Base-by-base conservation (phyloP, 805 yeast genomes). In the Torulaspora indica region DNA sequence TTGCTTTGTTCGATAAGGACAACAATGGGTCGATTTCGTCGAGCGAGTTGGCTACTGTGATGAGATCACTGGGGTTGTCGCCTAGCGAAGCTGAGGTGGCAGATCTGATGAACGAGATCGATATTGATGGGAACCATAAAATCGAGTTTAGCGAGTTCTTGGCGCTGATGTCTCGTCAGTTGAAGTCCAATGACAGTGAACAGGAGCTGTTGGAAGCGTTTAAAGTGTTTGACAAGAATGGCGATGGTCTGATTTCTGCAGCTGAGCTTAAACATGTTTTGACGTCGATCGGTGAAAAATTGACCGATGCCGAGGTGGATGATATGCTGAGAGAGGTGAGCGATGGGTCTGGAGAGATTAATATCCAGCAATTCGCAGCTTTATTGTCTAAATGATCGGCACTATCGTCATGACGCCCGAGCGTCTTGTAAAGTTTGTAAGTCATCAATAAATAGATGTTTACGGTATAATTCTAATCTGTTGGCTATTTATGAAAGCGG, bases 21-120 rank as follows among this genome's bases (percentile, higher is more conserved):
- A 85, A 90, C 62, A 97, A 90, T 69, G 98, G 98, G 8, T 87
- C 88, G 63, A 93, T 93, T 73, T 88, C 96, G 47, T 86, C 96
- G 57, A 79, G 86, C 61, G 98, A 93, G 71, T 76, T 93, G 56
- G 97, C 98, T 53, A 89, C 96, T 3, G 98, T 93, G 42, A 93
- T 93, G 98, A 84, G 98, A 72, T 87, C 97, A n/a, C 75, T 93
- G 62, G 98, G 98, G 41, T 93, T 89, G 69, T 91, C 91, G 61
- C 98, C 98, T 29, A 82, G 95, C 40, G 98, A 93, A 68, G 81
- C 89, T 54, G 98, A 93, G 69, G 83, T 93, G 59, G 85, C 93
- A 45, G 98, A 93, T 66, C 81, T 93, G 84, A 87, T 93, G 75
- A 91, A 91, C 67, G 98, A 93, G 70, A 95, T 93, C 42, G 98